Base-by-base conservation (phyloP, 129 eudicot species). In the Centella asiatica region DNA sequence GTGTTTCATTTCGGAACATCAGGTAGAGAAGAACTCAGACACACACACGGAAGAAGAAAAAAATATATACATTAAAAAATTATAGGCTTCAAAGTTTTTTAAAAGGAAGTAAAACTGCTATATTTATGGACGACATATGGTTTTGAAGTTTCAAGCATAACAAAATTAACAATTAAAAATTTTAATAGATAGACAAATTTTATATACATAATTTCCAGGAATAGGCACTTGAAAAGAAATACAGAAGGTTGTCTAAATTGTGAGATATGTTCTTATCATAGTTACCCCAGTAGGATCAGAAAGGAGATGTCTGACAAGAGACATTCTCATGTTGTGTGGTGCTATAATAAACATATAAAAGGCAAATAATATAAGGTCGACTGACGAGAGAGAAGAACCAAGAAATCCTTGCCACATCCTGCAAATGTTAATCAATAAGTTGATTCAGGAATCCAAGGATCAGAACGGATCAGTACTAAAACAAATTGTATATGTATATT, bases 401-500 rank as follows among this genome's bases (percentile, higher is more conserved):
- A 92, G 86, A 73, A 92, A 92, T 60, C 99, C 99, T 72, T 85
- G 85, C 85, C 90, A 92, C 99, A 92, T 92, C 99, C 99, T 92
- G 80, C 74, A 64, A 17, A 66, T 36, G 42, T 15, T 19, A 44
- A 53, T 54, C 49, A 74, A 27, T 54, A 8, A 49, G 42, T 29
- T 19, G n/a, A 18, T 28, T 27, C 18, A n/a, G 45, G 42, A 31
- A 44, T 5, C 56, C 29, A 62, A 62, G 39, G 42, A 7, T 0
- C 44, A 46, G 18, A 46, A 46, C 18, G 23, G 42, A n/a, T n/a
- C n/a, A n/a, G n/a, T n/a, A n/a, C n/a, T n/a, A n/a, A n/a, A n/a
- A n/a, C n/a, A n/a, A n/a, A n/a, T n/a, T n/a, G n/a, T n/a, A n/a
- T n/a, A n/a, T n/a, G n/a, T n/a, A n/a, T n/a, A n/a, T n/a, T 2